These are phyloP conservation scores for Pestalotiopsis sp. DNA, from an alignment of 2,329 filamentous ascomycete genomes.

Conservation along the genomic window DNA sequence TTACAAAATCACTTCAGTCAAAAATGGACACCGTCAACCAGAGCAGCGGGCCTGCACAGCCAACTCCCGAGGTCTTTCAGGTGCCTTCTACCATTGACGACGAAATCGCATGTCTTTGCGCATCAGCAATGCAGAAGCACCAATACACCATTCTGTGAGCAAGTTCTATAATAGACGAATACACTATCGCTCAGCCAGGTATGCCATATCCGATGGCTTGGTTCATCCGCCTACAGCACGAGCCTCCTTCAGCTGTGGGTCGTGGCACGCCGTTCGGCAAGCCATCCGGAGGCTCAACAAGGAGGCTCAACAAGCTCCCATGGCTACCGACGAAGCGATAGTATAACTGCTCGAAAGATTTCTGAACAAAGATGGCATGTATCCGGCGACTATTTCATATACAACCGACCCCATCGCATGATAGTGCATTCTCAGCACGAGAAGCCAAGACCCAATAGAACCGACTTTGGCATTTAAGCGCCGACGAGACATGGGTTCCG, in stretches of 20 bases:
- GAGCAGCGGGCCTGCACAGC: too few relatives aligned
- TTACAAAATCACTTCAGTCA: too few relatives aligned
- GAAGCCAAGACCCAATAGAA: constrained; percentile 11
- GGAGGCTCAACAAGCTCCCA: not conserved
- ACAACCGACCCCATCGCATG: not conserved
- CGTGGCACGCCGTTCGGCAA: not conserved
- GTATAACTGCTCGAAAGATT: not conserved
- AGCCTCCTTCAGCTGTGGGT: not conserved
- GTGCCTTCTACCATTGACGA: too few relatives aligned
- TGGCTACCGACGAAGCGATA: not conserved
- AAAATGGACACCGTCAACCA: too few relatives aligned
- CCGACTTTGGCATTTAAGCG: constrained; percentile 29
- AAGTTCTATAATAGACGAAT: not conserved
- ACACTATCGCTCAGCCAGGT: not conserved
- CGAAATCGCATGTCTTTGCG: not conserved
- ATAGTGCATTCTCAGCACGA: not conserved
- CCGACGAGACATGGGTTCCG: constrained; percentile 22
- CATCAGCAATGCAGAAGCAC: not conserved
- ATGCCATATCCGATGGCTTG: not conserved
- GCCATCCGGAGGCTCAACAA: not conserved
- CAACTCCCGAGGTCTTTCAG: too few relatives aligned
- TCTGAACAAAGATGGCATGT: not conserved
- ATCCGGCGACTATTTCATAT: not conserved
- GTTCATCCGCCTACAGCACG: not conserved
- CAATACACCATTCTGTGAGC: not conserved